Base-by-base conservation (phyloP, 2,329 filamentous ascomycete genomes). In the Madurella fahalii region DNA sequence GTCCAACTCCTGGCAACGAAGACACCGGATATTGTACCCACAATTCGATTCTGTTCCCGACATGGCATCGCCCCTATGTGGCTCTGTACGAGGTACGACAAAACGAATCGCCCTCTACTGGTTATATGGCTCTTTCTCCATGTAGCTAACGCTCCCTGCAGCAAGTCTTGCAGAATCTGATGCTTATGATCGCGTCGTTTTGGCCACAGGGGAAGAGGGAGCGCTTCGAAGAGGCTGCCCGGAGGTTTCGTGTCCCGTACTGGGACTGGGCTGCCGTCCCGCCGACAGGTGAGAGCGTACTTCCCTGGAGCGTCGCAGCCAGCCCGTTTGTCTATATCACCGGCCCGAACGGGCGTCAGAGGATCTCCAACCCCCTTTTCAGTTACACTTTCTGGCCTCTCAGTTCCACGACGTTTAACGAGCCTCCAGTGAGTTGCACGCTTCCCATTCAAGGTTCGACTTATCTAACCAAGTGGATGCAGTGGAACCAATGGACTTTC, bases 51-150 rank as follows among this genome's bases (percentile, higher is more conserved):
- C 73, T 94, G 15, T 94, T 95, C 67, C 82, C 86, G 40, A 80
- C 85, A 40, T 95, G 90, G 90, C 90, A 95, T 75, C 82, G 90
- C 47, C 87, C 89, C 1, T 95, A 93, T 69, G 74, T 94, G 55
- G 79, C 77, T 31, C 68, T 83, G 48, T 81, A 81, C 54, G 81
- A 84, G 74, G 81, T 80, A 66, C 50, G 66, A 46, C 39, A 45
- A 40, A n/a, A 9, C 20, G 15, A 12, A 39, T 51, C 3, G 44
- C 30, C 17, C 13, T 5, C 20, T 12, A 17, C 8, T 25, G 31
- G 25, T 30, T 20, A n/a, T 12, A 16, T 16, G 40, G 16, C 34
- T 4, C 4, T 37, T 39, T 16, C 18, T 20, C 15, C 25, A 8
- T 40, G 44, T 34, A 17, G 40, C 54, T 62, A 40, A 58, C 52